These are phyloP conservation scores for Onygena corvina DNA, from an alignment of 2,329 filamentous ascomycete species.

Conservation along the genomic window DNA sequence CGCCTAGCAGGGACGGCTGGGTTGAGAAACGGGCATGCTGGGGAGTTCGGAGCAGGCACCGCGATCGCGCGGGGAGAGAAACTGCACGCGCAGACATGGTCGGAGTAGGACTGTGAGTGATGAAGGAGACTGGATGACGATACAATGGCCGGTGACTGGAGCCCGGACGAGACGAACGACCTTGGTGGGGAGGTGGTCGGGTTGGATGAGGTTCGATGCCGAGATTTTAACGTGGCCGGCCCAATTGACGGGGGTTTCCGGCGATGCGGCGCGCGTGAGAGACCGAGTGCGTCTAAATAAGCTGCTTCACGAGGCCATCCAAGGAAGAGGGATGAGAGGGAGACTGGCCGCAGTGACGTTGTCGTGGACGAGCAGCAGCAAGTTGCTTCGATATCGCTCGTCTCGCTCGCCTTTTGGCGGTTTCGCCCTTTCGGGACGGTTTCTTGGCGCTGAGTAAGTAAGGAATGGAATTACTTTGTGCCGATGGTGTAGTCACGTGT, in stretches of 20 bases:
- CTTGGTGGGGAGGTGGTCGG: not conserved
- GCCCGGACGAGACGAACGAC: not conserved
- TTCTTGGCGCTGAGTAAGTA: too few relatives aligned
- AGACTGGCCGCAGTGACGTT: not conserved
- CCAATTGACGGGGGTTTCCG: not conserved
- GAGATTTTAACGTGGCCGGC: not conserved
- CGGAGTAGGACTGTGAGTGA: not conserved
- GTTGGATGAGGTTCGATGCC: not conserved
- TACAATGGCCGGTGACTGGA: not conserved
- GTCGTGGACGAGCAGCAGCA: not conserved
- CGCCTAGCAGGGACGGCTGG: constrained; percentile 28
- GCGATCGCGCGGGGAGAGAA: constrained; percentile 30
- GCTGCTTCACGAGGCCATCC: not conserved
- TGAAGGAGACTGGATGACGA: not conserved
- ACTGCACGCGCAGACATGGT: constrained; percentile 30
- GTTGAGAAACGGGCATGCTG: constrained; percentile 27
- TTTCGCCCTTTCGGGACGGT: not conserved
- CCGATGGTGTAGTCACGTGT: too few relatives aligned
- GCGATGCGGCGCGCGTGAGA: not conserved
- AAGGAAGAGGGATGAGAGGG: not conserved
- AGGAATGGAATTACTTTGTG: too few relatives aligned
- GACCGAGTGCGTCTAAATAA: not conserved
- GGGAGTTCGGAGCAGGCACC: constrained; percentile 27
- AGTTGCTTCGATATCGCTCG: too few relatives aligned
- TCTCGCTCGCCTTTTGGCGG: not conserved